Conservation (phyloP, 2,329 filamentous ascomycete species). For the Pseudodiploospora longispora region DNA sequence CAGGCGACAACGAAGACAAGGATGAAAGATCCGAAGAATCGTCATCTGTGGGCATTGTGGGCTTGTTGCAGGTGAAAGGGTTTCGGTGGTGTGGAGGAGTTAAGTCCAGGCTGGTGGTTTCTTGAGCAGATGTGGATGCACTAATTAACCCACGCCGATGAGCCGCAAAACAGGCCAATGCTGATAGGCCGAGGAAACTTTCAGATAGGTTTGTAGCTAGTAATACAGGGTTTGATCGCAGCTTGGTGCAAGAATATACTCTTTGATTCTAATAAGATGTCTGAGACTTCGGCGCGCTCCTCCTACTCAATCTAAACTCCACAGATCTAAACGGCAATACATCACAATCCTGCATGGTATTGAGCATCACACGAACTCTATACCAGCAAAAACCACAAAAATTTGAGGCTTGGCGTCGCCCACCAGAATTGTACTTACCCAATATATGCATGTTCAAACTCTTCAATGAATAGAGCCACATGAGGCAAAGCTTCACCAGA, state of each 20-base stretch:
- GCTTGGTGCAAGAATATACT: not conserved
- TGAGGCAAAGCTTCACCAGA: no score
- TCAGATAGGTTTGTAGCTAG: slow-evolving; percentile 16
- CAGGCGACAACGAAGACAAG: slow-evolving; percentile 39
- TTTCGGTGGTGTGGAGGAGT: slow-evolving; percentile 17
- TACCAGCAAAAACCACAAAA: no score
- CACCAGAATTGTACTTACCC: no score
- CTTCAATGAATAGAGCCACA: no score
- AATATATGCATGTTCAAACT: no score
- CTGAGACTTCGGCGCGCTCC: no score
- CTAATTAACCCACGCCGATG: slow-evolving; percentile 18
- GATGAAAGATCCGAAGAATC: slow-evolving; percentile 59
- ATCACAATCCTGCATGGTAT: no score
- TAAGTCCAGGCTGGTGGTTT: slow-evolving; percentile 23
- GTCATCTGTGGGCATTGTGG: slow-evolving; percentile 48
- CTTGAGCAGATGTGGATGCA: slow-evolving; percentile 24
- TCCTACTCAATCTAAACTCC: no score
- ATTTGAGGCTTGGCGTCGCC: no score
- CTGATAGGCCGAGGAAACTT: slow-evolving; percentile 21
- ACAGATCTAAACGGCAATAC: no score
- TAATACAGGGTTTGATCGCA: not conserved
- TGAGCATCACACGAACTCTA: no score
- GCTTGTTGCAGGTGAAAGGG: slow-evolving; percentile 12
- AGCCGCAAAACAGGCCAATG: slow-evolving; percentile 24
- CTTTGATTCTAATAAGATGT: no score